Evolutionary conservation across 169 alveolate genomes (phyloP), one percentile per base, ranked within the genome.

Genomic region (Cyclospora cayetanensis): DNA sequence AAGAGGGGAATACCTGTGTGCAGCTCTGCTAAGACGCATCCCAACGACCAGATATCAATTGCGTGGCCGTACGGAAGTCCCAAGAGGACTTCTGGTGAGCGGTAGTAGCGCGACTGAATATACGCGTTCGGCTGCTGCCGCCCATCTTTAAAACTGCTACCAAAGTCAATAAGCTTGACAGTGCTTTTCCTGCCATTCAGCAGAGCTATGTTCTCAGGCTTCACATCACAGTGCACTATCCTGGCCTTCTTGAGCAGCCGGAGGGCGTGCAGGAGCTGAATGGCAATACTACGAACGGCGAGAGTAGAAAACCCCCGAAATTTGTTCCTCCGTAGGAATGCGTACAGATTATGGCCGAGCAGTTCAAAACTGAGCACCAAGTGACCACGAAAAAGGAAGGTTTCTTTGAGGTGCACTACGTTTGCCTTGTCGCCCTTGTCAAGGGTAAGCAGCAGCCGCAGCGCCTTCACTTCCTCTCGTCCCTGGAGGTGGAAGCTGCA

Each of bases 11-110:
- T 94, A 52, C 97, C 97, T 55, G 97, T 95, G 92, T 96, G 96
- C 27, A 98, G 97, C 93, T 99, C 99, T 43, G 99, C 99, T 79
- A 98, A 92, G 79, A 98, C 97, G 93, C 99, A 98, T 4, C 99
- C 99, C 76, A 99, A 93, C 84, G 99, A 96, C 99, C 99, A 99
- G 76, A 99, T 97, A 95, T 99, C 99, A 12, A 98, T 98, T 96
- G 98, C 97, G 77, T 97, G 97, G 95, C 98, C 99, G 94, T 98
- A 99, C 76, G 98, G 97, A 84, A 99, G 98, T 34, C 99, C 99
- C 77, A 99, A 96, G 70, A 98, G 96, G 60, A 96, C 99, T 94
- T 98, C 99, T 31, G 99, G 99, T 0, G 99, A 99, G 83, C 99
- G 93, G 94, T 99, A 98, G 35, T 98, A 96, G 87, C 99, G 91